These are phyloP conservation scores for Tuber borchii DNA, from an alignment of 495 filamentous ascomycete species.

Conservation along the genomic window DNA sequence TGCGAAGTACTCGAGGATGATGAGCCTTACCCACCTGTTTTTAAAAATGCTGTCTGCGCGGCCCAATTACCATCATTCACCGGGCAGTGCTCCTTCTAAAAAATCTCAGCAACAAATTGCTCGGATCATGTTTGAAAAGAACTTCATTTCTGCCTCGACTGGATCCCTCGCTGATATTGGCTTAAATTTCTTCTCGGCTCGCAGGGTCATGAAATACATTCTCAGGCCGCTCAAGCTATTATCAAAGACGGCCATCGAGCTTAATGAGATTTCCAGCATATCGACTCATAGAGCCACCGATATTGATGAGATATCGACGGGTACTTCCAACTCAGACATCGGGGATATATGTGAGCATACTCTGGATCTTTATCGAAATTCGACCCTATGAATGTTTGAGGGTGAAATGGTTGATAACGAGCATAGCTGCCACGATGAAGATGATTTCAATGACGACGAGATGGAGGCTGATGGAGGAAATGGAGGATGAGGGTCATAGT, in stretches of 20 bases:
- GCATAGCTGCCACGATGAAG: conserved; percentile 64
- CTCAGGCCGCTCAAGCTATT: conserved; percentile 79
- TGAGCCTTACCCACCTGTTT: conserved; percentile 83
- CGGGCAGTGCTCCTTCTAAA: conserved; percentile 42
- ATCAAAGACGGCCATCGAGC: conserved; percentile 73
- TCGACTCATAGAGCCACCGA: conserved; percentile 60
- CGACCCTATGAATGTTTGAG: conserved; percentile 89
- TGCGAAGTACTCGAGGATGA: conserved; percentile 74
- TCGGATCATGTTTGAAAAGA: conserved; percentile 97
- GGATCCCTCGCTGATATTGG: conserved; percentile 93
- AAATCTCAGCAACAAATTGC: no score
- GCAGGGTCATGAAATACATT: conserved; percentile 92
- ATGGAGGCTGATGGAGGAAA: conserved; percentile 64
- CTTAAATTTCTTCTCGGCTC: conserved; percentile 85
- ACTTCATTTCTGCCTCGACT: conserved; percentile 80
- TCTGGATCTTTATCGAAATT: conserved; percentile 93
- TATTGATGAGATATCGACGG: conserved; percentile 82
- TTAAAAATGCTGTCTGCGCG: conserved; percentile 79
- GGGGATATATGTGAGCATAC: conserved; percentile 91
- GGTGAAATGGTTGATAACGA: conserved; percentile 81
- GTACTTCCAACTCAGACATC: conserved; percentile 80
- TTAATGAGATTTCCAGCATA: conserved; percentile 73
- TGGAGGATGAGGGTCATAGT: conserved; percentile 58
- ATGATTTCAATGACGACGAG: conserved; percentile 86
- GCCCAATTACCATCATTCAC: conserved; percentile 53